A percentile compares a stretch with the other conserved stretches of the same genome.
Conservation (phyloP, 371 early-diverging fungal genomes). For the Vairimorpha apis region DNA sequence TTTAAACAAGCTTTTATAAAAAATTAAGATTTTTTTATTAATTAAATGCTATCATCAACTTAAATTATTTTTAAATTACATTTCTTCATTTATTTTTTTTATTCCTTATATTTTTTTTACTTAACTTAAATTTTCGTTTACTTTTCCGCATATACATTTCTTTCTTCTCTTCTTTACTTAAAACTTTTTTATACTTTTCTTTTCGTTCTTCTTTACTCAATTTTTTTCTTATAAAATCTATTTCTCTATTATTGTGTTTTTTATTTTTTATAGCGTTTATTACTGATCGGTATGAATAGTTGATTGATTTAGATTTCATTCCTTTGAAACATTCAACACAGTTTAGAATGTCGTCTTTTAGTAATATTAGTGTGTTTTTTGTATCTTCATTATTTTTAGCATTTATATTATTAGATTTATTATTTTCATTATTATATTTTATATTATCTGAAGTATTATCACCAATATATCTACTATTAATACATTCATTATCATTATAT, state of each 20-base stretch:
- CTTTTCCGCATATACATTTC: not conserved
- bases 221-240: slow-evolving; percentile 41
- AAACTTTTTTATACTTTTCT: slow-evolving; percentile 32
- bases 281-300: slow-evolving; percentile 34
- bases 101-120: slow-evolving; percentile 30
- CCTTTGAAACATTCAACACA: slow-evolving; percentile 37
- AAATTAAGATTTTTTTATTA: too few relatives aligned
- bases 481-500: not conserved
- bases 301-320: slow-evolving; percentile 29
- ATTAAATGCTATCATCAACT: too few relatives aligned
- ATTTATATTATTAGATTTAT: not conserved
- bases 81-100: slow-evolving; percentile 28
- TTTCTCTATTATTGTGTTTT: slow-evolving; percentile 20
- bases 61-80: too few relatives aligned
- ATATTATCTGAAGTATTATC: not conserved
- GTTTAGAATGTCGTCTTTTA: slow-evolving; percentile 34
- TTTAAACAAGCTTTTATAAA: too few relatives aligned
- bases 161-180: slow-evolving; percentile 9
- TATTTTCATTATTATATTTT: not conserved
- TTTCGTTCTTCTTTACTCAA: slow-evolving; percentile 55
- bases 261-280: slow-evolving; percentile 37
- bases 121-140: slow-evolving; percentile 29
- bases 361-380: not conserved
- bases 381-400: not conserved
- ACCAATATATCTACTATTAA: not conserved